phyloP scores from a whole-genome alignment of 352 stramenopile genomes.

The Blastocystis sp. region DNA sequence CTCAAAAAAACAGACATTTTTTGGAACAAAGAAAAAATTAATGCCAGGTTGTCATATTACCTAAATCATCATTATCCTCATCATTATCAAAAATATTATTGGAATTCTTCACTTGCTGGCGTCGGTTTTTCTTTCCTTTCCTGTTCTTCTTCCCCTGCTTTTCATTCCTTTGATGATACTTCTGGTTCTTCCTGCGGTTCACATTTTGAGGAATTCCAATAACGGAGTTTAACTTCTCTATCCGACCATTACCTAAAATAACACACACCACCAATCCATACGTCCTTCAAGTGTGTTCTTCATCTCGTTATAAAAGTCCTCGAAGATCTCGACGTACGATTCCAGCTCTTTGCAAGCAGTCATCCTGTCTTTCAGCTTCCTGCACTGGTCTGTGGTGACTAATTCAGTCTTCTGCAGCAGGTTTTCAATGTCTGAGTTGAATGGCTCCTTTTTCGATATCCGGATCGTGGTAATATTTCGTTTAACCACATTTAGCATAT shows the following conservation, averaged over 20 bases:
- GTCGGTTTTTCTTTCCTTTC: constrained; percentile 15
- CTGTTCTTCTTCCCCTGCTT: not conserved
- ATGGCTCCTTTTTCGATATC: not conserved
- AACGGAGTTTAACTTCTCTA: not conserved
- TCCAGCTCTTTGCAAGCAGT: not conserved
- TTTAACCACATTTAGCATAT: not conserved
- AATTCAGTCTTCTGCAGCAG: not conserved
- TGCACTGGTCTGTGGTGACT: not conserved
- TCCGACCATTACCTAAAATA: not conserved
- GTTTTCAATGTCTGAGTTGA: not conserved
- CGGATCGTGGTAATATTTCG: not conserved
- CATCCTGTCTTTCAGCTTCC: not conserved
- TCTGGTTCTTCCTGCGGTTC: not conserved
- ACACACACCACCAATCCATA: not conserved
- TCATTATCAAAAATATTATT: constrained; percentile 31
- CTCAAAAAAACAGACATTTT: not conserved
- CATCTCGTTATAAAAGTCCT: constrained; percentile 38
- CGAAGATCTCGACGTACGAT: not conserved
- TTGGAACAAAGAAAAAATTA: not conserved
- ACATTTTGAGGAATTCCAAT: not conserved
- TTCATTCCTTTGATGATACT: constrained; percentile 7
- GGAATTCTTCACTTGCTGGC: not conserved
- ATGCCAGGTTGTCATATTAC: not conserved
- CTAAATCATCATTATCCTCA: not conserved
- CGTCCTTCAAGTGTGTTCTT: constrained; percentile 2